Percentiles rank a stretch among this genome's conserved stretches.
These are phyloP conservation scores for Phytophthora melonis DNA, from an alignment of 352 stramenopile genomes.

Conservation along the genomic window DNA sequence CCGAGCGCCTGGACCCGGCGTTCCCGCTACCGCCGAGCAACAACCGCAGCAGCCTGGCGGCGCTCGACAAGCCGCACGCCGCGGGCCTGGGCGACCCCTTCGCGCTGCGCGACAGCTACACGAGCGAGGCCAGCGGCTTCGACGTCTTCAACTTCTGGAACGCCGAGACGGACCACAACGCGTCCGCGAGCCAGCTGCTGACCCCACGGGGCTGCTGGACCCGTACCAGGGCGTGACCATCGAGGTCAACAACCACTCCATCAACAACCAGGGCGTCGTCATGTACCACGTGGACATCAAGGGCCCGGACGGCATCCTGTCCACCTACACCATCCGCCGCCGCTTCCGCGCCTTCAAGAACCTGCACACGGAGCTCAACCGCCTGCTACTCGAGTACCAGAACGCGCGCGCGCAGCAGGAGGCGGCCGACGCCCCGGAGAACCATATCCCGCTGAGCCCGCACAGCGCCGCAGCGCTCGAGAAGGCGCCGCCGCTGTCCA, in stretches of 20 bases:
- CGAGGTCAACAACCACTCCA: conserved; percentile 79
- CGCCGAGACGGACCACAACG: conserved; percentile 51
- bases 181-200: conserved; percentile 45
- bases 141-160: conserved; percentile 71
- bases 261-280: conserved; percentile 81
- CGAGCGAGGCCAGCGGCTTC: conserved; percentile 71
- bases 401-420: conserved; percentile 40
- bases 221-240: conserved; percentile 76
- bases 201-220: conserved; percentile 48
- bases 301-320: conserved; percentile 73
- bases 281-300: conserved; percentile 93
- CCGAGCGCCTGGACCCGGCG: conserved; percentile 51
- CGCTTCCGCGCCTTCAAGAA: conserved; percentile 87
- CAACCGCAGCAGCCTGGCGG: conserved; percentile 69
- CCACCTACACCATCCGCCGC: conserved; percentile 87
- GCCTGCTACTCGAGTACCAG: conserved; percentile 64
- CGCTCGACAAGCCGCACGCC: conserved; percentile 47
- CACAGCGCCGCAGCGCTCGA: conserved; percentile 43
- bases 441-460: conserved; percentile 55
- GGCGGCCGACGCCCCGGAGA: conserved; percentile 29
- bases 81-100: conserved; percentile 31
- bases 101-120: conserved; percentile 57
- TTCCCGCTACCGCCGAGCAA: conserved; percentile 54
- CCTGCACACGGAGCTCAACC: conserved; percentile 71
- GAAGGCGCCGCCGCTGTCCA: conserved; percentile 42